phyloP scores from a whole-genome alignment of 2,329 filamentous ascomycete genomes.

The Lachnellula willkommii region DNA sequence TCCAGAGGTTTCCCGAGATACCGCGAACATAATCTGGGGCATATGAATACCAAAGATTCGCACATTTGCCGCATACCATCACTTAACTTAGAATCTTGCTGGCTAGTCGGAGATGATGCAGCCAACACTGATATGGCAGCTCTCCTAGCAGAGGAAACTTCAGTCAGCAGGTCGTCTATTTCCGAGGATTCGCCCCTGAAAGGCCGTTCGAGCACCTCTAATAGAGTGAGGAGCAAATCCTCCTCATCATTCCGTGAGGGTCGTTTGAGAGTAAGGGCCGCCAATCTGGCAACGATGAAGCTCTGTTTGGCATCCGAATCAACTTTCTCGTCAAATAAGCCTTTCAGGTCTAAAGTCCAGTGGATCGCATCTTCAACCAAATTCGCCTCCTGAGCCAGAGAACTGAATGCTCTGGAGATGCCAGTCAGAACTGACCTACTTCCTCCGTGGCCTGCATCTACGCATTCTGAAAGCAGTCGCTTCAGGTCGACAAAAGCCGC shows the following conservation, averaged over 20 bases:
- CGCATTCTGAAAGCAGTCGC: constrained; percentile 16
- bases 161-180: constrained; percentile 55
- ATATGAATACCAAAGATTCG: constrained; percentile 51
- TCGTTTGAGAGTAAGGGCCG: constrained; percentile 49
- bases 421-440: constrained; percentile 17
- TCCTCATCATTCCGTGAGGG: constrained; percentile 37
- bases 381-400: constrained; percentile 42
- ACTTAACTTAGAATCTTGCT: constrained; percentile 2
- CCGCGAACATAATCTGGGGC: constrained; percentile 54
- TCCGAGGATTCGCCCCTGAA: constrained; percentile 55
- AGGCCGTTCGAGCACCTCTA: constrained; percentile 51
- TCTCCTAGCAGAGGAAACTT: constrained; percentile 51
- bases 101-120: constrained; percentile 13
- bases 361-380: constrained; percentile 45
- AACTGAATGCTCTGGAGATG: constrained; percentile 46
- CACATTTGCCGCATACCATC: constrained; percentile 37
- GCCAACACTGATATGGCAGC: constrained; percentile 46
- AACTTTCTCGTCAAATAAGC: constrained; percentile 13
- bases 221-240: constrained; percentile 42
- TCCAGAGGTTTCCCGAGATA: constrained; percentile 57
- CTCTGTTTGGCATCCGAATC: constrained; percentile 35
- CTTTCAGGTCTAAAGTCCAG: constrained; percentile 47
- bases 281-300: constrained; percentile 49
- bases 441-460: constrained; percentile 12
- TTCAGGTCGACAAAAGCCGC: constrained; percentile 19